Conservation (phyloP, 2,329 filamentous ascomycete genomes). For the Fusarium siculi region DNA sequence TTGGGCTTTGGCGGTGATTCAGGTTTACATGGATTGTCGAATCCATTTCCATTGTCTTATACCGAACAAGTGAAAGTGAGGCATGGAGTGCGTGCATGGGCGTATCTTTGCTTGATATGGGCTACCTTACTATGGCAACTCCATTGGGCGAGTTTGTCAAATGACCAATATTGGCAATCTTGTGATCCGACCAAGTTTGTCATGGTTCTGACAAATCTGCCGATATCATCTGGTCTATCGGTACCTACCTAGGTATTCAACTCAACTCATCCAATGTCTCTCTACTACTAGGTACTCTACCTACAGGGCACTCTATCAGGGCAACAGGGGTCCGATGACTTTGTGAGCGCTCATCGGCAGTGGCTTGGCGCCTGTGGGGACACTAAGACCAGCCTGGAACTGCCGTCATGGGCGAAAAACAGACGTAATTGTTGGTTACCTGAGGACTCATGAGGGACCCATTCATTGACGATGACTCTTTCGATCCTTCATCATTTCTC, state of each 20-base stretch:
- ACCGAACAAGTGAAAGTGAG: background rate
- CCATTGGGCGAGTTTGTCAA: background rate
- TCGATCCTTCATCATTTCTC: slow-evolving; percentile 18
- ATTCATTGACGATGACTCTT: slow-evolving; percentile 35
- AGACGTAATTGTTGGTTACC: slow-evolving; percentile 23
- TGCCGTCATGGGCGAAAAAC: slow-evolving; percentile 19
- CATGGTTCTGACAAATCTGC: background rate
- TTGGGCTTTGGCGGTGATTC: background rate
- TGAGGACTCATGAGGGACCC: slow-evolving; percentile 21
- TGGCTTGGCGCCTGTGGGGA: slow-evolving; percentile 25
- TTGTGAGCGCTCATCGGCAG: slow-evolving; percentile 19
- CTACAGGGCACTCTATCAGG: background rate
- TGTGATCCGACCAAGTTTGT: background rate
- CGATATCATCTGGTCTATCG: background rate
- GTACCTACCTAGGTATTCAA: background rate
- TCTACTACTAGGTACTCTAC: background rate
- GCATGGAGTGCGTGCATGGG: background rate
- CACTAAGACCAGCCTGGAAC: slow-evolving; percentile 18
- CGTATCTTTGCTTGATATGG: background rate
- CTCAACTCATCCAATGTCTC: background rate
- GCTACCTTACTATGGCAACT: background rate
- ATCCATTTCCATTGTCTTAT: background rate
- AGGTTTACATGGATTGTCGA: background rate
- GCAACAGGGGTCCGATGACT: slow-evolving; percentile 20
- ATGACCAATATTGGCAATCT: background rate